Evolutionary conservation across 345 rosid genomes (phyloP).

Genomic region (Linum lewisii): DNA sequence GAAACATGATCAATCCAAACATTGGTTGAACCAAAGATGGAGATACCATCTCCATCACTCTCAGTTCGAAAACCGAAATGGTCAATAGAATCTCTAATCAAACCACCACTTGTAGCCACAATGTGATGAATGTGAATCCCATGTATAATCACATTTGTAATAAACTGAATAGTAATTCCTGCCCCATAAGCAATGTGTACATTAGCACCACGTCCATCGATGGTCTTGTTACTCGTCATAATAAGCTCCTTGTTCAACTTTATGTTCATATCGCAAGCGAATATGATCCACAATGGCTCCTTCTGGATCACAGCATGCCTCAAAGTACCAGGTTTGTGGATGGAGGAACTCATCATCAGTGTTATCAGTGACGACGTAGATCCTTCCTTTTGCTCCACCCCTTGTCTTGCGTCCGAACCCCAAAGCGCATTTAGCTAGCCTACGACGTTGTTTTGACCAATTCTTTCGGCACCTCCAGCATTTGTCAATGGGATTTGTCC

Average conservation of each 20-base stretch:
- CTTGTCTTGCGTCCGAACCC: neutral
- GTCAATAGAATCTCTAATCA: slow-evolving; percentile 3
- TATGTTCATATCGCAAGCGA: neutral
- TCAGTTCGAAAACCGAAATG: slow-evolving; percentile 17
- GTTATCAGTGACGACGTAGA: slow-evolving; percentile 2
- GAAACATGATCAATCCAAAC: slow-evolving; percentile 28
- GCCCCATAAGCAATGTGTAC: neutral
- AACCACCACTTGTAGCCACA: neutral
- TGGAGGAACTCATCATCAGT: neutral
- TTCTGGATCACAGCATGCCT: neutral
- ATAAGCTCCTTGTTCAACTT: slow-evolving; percentile 3
- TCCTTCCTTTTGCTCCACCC: neutral
- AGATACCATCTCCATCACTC: slow-evolving; percentile 25
- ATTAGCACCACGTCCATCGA: slow-evolving; percentile 2
- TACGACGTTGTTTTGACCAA: neutral
- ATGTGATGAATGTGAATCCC: slow-evolving; percentile 1
- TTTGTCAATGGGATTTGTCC: slow-evolving; percentile 1
- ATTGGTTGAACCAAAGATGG: slow-evolving; percentile 17
- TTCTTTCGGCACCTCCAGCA: slow-evolving; percentile 4
- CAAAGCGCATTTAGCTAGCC: neutral
- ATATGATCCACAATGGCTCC: slow-evolving; percentile 3
- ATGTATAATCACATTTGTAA: neutral
- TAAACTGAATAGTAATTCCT: neutral
- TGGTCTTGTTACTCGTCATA: neutral
- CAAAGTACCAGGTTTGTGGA: neutral